Percentiles rank a stretch among this genome's conserved stretches.
Evolutionary conservation across 129 eudicot genomes (phyloP).

Genomic region (Lactuca sativa): DNA sequence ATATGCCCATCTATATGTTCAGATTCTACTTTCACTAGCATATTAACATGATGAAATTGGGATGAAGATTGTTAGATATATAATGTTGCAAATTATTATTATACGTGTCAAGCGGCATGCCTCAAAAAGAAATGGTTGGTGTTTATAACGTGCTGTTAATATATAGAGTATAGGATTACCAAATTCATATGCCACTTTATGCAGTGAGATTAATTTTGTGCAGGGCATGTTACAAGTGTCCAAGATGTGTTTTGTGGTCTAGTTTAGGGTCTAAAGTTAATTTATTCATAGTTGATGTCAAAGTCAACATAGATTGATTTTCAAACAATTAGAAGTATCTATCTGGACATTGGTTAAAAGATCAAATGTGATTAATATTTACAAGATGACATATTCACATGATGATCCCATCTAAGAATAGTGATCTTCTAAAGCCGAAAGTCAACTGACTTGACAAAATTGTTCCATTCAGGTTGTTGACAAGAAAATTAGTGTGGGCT

Average conservation of each 20-base stretch:
- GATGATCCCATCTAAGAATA: not conserved
- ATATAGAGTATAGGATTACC: not conserved
- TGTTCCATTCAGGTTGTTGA: not conserved
- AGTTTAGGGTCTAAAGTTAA: too few relatives aligned
- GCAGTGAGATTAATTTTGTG: too few relatives aligned
- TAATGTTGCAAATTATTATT: not conserved
- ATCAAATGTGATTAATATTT: too few relatives aligned
- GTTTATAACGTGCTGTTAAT: not conserved
- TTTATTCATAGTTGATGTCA: too few relatives aligned
- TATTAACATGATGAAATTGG: conserved; percentile 5
- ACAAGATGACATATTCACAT: not conserved
- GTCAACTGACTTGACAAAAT: not conserved
- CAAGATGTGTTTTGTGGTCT: too few relatives aligned
- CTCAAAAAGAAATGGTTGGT: conserved; percentile 1
- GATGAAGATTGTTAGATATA: not conserved
- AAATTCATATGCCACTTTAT: too few relatives aligned
- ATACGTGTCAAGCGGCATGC: not conserved
- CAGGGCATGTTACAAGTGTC: too few relatives aligned
- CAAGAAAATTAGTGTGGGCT: too few relatives aligned
- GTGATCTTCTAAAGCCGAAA: not conserved
- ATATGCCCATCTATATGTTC: not conserved
- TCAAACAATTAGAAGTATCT: too few relatives aligned
- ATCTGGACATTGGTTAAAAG: too few relatives aligned
- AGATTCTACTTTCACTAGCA: not conserved
- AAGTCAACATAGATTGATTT: too few relatives aligned